Evolutionary conservation across 129 eudicot genomes (phyloP), one percentile per base, ranked within the genome.

Genomic region (Arctium minus): DNA sequence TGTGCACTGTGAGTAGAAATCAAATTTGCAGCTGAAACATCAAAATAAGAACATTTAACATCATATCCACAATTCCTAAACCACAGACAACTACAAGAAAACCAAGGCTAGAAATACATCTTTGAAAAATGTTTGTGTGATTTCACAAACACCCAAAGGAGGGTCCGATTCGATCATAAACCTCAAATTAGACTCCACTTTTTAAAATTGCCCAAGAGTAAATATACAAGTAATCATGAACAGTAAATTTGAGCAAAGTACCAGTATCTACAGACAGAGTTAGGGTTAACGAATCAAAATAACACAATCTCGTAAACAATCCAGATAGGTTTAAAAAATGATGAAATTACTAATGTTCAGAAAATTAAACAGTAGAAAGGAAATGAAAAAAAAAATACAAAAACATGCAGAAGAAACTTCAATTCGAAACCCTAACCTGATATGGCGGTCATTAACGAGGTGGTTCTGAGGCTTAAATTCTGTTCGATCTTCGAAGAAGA

Each of bases 11-110:
- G 92, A 72, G 85, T 53, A 68, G 81, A 85, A 79, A 88, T 82
- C 87, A 92, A 86, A 88, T 70, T 86, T 67, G 92, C 94, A 50
- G 94, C 97, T 88, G 91, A 79, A 90, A 77, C 86, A 75, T 77
- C 50, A 76, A 85, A 67, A 83, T 46, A 70, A 11, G 36, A 73
- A 53, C 75, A 72, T 31, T 33, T 73, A 40, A 39, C 70, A 82
- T 79, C 73, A 78, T n/a, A 46, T 37, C 46, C 83, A 18, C 39
- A 70, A 56, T 9, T 68, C 64, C 72, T 38, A 74, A 79, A 86
- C 72, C 10, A 10, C 31, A 11, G 29, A 1, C 42, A 50, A 40
- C 17, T 5, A 42, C 36, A 48, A 44, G 38, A 81, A 17, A 44
- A 74, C 33, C 8, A 78, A 36, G 56, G 27, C 67, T 1, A 3